Base-by-base conservation (phyloP, 495 filamentous ascomycete species). In the Penicillium silybi region DNA sequence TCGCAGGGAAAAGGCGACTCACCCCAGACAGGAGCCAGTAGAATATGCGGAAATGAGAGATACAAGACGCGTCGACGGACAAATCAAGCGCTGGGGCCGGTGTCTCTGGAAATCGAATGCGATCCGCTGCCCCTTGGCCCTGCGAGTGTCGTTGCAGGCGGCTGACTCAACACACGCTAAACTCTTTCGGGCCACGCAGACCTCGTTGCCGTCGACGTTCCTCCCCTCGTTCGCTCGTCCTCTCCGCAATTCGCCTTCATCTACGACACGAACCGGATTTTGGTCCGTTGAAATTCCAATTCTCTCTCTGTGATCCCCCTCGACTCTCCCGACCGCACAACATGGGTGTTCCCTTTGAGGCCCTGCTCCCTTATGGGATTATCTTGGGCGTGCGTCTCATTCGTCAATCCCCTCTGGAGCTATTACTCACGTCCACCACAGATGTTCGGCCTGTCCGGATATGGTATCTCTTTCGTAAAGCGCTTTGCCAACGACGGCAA, bases 271-370 rank as follows among this genome's bases (percentile, higher is more conserved):
- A 46, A 45, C 32, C 19, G 41, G 46, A 15, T 41, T 27, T 52
- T 45, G 26, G 26, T 54, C 47, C 44, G 37, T 52, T 46, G 52
- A 40, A 20, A 39, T 32, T 52, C 41, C 8, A 13, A 17, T 48
- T 27, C 35, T 48, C 41, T 37, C 49, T 54, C 25, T 19, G 18
- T 17, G 17, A 34, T 26, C 46, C 41, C 26, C 17, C 29, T 29
- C 15, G 34, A 19, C 39, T 37, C 8, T 48, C 34, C 41, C 45
- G 22, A 52, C 41, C 38, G 9, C 49, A 51, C 80, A 80, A 63
- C 43, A 97, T 97, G 93, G 89, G 87, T 69, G 84, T 98, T 56
- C 93, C 93, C 46, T 97, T 97, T 77, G 93, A 98, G 80, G 85
- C 91, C 52, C 75, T 98, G 61, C 72, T 98, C 67, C 93, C 93